phyloP scores from a whole-genome alignment of 176 grass and related monocot genomes.

The Zoysia japonica region DNA sequence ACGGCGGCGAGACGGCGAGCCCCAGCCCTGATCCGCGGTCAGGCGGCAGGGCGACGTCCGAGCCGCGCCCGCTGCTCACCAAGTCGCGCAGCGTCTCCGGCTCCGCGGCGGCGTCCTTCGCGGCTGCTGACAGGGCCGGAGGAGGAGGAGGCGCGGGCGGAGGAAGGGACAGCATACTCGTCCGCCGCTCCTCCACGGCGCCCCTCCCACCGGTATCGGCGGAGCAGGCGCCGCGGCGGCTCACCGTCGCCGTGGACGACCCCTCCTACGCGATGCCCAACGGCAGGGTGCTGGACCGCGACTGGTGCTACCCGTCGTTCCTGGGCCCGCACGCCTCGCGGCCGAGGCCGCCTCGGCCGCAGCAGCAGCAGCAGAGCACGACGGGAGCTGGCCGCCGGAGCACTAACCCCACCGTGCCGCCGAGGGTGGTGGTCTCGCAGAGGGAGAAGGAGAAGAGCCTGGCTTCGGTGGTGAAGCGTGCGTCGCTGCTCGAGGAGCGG shows the following conservation, averaged over 20 bases:
- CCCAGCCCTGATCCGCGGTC: constrained; percentile 3
- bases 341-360: constrained; percentile 41
- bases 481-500: constrained; percentile 45
- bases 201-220: constrained; percentile 27
- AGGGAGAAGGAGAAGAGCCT: constrained; percentile 54
- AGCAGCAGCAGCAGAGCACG: constrained; percentile 39
- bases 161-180: constrained; percentile 25
- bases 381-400: constrained; percentile 29
- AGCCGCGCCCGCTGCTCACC: constrained; percentile 34
- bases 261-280: constrained; percentile 50
- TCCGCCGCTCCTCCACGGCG: constrained; percentile 46
- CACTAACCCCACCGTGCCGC: constrained; percentile 27
- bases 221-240: constrained; percentile 33
- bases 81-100: constrained; percentile 50
- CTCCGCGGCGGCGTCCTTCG: constrained; percentile 17
- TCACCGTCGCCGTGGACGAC: constrained; percentile 68
- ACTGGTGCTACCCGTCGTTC: constrained; percentile 88
- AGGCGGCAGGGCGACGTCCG: constrained; percentile 25
- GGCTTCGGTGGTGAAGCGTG: constrained; percentile 45
- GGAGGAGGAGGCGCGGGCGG: neutral
- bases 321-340: constrained; percentile 65
- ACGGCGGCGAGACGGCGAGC: constrained; percentile 38
- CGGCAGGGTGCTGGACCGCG: constrained; percentile 68
- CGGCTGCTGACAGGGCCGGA: constrained; percentile 10
- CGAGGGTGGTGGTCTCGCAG: constrained; percentile 36